A percentile compares a stretch with the other conserved stretches of the same genome.
phyloP scores from a whole-genome alignment of 257 asterid genomes.

The Nicotiana benthamiana region DNA sequence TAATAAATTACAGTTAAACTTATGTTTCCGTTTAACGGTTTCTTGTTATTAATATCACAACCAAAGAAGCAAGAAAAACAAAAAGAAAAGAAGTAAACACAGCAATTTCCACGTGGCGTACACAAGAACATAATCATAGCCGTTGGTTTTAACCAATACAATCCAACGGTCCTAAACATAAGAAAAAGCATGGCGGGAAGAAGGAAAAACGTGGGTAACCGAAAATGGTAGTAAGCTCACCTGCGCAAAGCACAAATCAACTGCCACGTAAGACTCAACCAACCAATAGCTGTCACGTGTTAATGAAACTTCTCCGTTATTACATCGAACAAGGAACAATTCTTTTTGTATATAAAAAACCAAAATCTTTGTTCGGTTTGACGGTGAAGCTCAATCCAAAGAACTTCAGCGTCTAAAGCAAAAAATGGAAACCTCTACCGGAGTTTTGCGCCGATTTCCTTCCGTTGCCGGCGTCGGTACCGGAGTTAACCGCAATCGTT shows the following conservation, averaged over 20 bases:
- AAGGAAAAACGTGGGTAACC: slow-evolving; percentile 34
- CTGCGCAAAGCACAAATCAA: slow-evolving; percentile 11
- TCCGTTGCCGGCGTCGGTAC: neutral
- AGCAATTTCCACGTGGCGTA: neutral
- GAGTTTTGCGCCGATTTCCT: neutral
- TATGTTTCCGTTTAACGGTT: too few species aligned
- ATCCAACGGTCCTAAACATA: neutral
- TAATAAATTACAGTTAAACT: too few species aligned
- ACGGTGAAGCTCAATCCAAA: neutral
- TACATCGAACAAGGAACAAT: neutral
- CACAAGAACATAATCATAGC: neutral
- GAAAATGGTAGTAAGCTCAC: slow-evolving; percentile 14
- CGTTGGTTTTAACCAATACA: neutral
- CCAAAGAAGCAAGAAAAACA: neutral
- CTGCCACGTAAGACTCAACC: neutral
- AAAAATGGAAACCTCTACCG: neutral
- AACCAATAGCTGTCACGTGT: slow-evolving; percentile 29
- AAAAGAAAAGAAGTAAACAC: too few species aligned
- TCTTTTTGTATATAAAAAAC: too few species aligned
- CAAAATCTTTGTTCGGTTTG: neutral
- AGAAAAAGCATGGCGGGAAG: slow-evolving; percentile 17
- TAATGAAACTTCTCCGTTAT: neutral
- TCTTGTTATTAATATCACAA: neutral
- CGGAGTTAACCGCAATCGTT: neutral
- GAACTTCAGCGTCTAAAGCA: neutral